Evolutionary conservation across 768 basidiomycete species (phyloP), one percentile per base, ranked within the genome.

Genomic region (Boletales sp.): DNA sequence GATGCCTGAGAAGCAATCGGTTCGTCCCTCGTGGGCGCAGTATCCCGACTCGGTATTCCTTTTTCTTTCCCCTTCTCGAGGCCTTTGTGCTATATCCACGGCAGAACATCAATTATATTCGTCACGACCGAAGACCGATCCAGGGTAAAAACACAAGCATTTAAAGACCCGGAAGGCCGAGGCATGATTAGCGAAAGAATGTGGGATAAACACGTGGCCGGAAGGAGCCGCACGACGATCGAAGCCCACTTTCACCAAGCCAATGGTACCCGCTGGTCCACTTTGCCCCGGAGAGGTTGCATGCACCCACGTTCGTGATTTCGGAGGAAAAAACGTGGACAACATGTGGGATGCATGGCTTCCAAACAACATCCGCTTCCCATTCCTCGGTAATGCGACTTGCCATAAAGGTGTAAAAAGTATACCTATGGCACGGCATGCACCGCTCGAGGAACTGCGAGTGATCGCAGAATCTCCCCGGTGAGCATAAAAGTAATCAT

Each of bases 21-120:
- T 1, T 49, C 35, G 7, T 42, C 49, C 41, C 38, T 52, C n/a
- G 41, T 12, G 13, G 13, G 17, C 12, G 18, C 4, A 13, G 32
- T 9, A 11, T 44, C 55, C n/a, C 19, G 36, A 44, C n/a, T n/a
- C n/a, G 47, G 25, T 21, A 28, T 30, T 28, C 25, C 6, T 46
- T 49, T 41, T 8, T 40, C 43, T 30, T 30, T 50, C 37, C 17
- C 46, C 39, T 42, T 41, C 35, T 44, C 41, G 8, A 15, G 32
- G 7, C 18, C 30, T 35, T 30, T 45, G 19, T 48, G 39, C 57
- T 60, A 41, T 48, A 32, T 42, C 4, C 5, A 40, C 33, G 9
- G 28, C 15, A 8, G 10, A 11, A 10, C 8, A 65, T 65, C 38
- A 60, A 46, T 36, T 1, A 45, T 30, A 17, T 25, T 15, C 21